Conservation (phyloP, 2,329 filamentous ascomycete species). For the Stachybotrys echinatus region DNA sequence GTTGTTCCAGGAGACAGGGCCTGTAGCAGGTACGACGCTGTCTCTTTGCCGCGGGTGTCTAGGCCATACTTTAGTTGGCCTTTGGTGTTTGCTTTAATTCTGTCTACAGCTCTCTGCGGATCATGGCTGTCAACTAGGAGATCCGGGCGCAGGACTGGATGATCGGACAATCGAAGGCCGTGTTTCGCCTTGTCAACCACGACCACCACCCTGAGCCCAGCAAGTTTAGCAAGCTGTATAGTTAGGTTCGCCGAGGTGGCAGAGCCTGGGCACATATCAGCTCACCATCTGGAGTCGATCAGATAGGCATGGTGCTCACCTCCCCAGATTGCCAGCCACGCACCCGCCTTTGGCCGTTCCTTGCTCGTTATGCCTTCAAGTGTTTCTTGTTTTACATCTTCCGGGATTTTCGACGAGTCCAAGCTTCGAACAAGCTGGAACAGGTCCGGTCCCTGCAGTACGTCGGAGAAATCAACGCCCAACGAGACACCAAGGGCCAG, state of each 20-base stretch:
- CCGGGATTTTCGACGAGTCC: slow-evolving; percentile 40
- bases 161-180: slow-evolving; percentile 46
- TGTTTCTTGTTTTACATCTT: slow-evolving; percentile 57
- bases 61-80: slow-evolving; percentile 57
- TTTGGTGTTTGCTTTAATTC: slow-evolving; percentile 52
- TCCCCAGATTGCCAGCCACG: slow-evolving; percentile 69
- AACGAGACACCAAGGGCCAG: slow-evolving; percentile 62
- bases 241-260: slow-evolving; percentile 62
- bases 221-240: slow-evolving; percentile 60
- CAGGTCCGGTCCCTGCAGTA: slow-evolving; percentile 52
- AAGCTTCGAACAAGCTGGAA: slow-evolving; percentile 39
- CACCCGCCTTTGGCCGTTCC: slow-evolving; percentile 51
- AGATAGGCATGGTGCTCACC: slow-evolving; percentile 29
- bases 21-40: no score
- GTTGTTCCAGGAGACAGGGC: no score
- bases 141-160: slow-evolving; percentile 40
- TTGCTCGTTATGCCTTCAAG: slow-evolving; percentile 40
- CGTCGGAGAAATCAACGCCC: slow-evolving; percentile 52
- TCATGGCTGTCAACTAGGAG: slow-evolving; percentile 63
- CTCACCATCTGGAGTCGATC: not conserved
- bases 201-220: slow-evolving; percentile 56
- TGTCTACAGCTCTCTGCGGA: slow-evolving; percentile 52
- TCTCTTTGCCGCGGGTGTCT: slow-evolving; percentile 61
- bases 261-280: slow-evolving; percentile 50
- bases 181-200: slow-evolving; percentile 62